A percentile compares a stretch with the other conserved stretches of the same genome.
These are phyloP conservation scores for Metschnikowia lochheadii DNA, from an alignment of 805 yeast species.

Conservation along the genomic window DNA sequence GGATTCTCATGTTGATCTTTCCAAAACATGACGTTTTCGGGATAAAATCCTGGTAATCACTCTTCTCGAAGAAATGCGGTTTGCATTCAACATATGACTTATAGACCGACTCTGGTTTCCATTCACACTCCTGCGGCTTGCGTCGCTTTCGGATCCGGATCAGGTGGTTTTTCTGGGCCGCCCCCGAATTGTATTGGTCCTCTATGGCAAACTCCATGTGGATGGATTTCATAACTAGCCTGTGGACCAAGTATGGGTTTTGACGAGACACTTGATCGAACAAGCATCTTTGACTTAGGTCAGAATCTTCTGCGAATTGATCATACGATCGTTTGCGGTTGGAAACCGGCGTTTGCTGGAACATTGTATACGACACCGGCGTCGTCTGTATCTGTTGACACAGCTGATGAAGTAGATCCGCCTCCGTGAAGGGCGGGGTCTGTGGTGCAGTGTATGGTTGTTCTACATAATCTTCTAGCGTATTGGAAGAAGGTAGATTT, in stretches of 20 bases:
- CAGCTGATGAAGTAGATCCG: slow-evolving; percentile 1
- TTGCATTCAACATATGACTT: slow-evolving; percentile 20
- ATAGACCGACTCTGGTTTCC: slow-evolving; percentile 20
- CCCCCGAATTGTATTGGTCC: slow-evolving; percentile 9
- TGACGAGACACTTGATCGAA: slow-evolving; percentile 13
- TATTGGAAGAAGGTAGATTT: background rate
- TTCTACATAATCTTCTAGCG: background rate
- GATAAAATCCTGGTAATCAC: slow-evolving; percentile 25
- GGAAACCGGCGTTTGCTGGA: slow-evolving; percentile 2
- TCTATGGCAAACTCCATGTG: slow-evolving; percentile 14
- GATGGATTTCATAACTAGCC: slow-evolving; percentile 11
- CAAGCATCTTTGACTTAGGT: slow-evolving; percentile 4
- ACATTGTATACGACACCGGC: background rate
- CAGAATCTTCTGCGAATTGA: background rate
- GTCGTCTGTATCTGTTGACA: slow-evolving; percentile 1
- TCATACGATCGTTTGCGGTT: slow-evolving; percentile 2
- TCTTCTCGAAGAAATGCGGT: slow-evolving; percentile 24
- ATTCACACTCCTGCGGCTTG: slow-evolving; percentile 14
- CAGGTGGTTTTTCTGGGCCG: slow-evolving; percentile 1
- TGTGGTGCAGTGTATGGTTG: slow-evolving; percentile 2
- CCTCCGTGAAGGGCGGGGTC: slow-evolving; percentile 3
- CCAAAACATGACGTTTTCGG: slow-evolving; percentile 37
- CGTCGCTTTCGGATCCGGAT: slow-evolving; percentile 13
- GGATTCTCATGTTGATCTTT: slow-evolving; percentile 35
- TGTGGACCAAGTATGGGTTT: slow-evolving; percentile 14